phyloP scores from a whole-genome alignment of 331 rosid species.

The Prunus yedoensis region DNA sequence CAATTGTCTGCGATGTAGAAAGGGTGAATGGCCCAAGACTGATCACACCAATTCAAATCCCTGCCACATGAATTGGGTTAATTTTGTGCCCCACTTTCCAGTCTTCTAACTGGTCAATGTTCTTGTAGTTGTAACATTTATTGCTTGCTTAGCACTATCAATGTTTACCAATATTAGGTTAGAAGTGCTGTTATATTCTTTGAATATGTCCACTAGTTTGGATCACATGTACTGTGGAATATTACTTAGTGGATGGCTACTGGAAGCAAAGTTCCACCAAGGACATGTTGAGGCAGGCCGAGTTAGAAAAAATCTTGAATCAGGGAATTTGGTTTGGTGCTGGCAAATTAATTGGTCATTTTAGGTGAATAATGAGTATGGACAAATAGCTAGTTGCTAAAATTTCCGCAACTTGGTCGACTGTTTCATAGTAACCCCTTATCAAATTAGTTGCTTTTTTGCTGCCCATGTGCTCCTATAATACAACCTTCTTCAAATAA shows the following conservation, averaged over 20 bases:
- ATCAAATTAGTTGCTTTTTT: no score
- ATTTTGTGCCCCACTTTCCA: background rate
- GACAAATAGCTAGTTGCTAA: slow-evolving; percentile 5
- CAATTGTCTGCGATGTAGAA: background rate
- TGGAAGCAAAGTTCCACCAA: slow-evolving; percentile 1
- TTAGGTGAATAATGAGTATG: background rate
- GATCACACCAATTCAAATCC: background rate
- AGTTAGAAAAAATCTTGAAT: background rate
- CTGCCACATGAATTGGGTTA: background rate
- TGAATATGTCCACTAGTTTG: background rate
- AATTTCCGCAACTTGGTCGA: background rate
- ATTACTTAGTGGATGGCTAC: background rate
- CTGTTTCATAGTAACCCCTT: background rate
- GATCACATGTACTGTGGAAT: background rate
- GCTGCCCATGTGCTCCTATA: no score
- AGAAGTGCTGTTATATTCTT: background rate
- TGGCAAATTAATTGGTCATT: background rate
- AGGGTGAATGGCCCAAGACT: background rate
- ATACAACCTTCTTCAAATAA: no score
- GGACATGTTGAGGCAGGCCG: background rate
- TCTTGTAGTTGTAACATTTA: no score
- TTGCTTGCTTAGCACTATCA: no score
- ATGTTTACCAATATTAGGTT: background rate
- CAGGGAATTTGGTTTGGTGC: background rate
- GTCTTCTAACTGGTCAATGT: background rate